Evolutionary conservation across 352 stramenopile species (phyloP).

Genomic region (Pythium aphanidermatum): DNA sequence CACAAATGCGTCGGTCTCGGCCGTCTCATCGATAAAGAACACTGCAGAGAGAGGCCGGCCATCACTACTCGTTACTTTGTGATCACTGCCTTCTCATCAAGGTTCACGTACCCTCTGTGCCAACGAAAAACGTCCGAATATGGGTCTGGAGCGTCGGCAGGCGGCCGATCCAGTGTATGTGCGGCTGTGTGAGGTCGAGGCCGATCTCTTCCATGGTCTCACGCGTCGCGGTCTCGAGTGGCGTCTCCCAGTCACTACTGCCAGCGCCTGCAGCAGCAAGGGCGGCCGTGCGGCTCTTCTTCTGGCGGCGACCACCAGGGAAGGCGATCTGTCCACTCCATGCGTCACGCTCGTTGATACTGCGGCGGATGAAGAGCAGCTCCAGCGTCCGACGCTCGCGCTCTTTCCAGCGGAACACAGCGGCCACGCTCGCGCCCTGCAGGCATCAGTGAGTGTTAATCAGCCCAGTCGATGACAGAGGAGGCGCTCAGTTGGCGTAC

Average conservation of each 20-base stretch:
- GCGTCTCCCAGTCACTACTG: conserved; percentile 47
- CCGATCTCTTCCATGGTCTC: conserved; percentile 83
- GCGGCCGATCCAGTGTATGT: conserved; percentile 63
- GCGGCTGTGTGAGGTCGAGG: conserved; percentile 48
- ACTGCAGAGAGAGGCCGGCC: conserved; percentile 36
- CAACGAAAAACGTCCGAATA: conserved; percentile 55
- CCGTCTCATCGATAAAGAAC: conserved; percentile 59
- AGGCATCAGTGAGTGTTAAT: neutral
- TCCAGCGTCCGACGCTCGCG: conserved; percentile 55
- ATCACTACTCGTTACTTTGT: no score
- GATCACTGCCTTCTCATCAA: neutral
- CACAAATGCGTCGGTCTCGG: conserved; percentile 38
- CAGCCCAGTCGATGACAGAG: neutral
- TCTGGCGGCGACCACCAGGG: conserved; percentile 62
- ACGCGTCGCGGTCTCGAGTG: conserved; percentile 59
- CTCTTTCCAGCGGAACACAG: conserved; percentile 76
- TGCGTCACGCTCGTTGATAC: conserved; percentile 63
- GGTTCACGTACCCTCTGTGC: conserved; percentile 42
- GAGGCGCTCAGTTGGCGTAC: conserved; percentile 16
- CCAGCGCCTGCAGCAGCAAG: conserved; percentile 24
- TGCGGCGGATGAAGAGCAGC: conserved; percentile 70
- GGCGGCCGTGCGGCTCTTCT: conserved; percentile 32
- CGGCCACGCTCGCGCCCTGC: conserved; percentile 69
- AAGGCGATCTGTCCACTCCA: conserved; percentile 85
- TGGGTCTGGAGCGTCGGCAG: conserved; percentile 56